A percentile compares a stretch with the other conserved stretches of the same genome.
Conservation (phyloP, 805 yeast genomes). For the Komagataella mondaviorum region DNA sequence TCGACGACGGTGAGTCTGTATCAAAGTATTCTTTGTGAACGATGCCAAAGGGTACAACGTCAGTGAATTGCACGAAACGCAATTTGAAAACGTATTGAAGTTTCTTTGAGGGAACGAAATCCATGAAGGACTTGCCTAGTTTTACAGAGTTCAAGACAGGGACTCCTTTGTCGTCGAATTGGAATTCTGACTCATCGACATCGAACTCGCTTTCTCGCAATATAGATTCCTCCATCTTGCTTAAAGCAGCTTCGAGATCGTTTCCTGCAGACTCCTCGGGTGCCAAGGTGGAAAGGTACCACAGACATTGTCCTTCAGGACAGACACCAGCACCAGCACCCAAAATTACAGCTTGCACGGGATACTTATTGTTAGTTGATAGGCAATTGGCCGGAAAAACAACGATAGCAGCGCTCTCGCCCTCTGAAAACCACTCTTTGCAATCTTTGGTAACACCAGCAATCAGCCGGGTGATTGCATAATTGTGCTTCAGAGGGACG, state of each 20-base stretch:
- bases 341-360: constrained; percentile 80
- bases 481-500: constrained; percentile 25
- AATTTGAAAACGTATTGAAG: constrained; percentile 48
- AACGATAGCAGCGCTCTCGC: constrained; percentile 75
- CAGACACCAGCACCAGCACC: constrained; percentile 84
- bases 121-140: constrained; percentile 74
- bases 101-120: constrained; percentile 72
- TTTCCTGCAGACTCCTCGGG: constrained; percentile 53
- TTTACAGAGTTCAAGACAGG: constrained; percentile 70
- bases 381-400: constrained; percentile 86
- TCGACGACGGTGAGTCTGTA: constrained; percentile 6
- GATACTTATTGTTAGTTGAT: constrained; percentile 45
- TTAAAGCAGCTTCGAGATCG: constrained; percentile 71
- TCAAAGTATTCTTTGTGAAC: constrained; percentile 27
- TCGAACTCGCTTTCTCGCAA: constrained; percentile 65
- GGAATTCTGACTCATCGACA: constrained; percentile 42
- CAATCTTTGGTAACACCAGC: constrained; percentile 81
- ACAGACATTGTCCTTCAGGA: constrained; percentile 74
- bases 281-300: constrained; percentile 81
- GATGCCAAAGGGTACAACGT: constrained; percentile 42
- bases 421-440: constrained; percentile 81
- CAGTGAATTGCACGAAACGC: constrained; percentile 44
- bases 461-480: constrained; percentile 59
- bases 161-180: constrained; percentile 41
- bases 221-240: constrained; percentile 66